phyloP scores from a whole-genome alignment of 345 rosid species.

The Eucalyptus camaldulensis region DNA sequence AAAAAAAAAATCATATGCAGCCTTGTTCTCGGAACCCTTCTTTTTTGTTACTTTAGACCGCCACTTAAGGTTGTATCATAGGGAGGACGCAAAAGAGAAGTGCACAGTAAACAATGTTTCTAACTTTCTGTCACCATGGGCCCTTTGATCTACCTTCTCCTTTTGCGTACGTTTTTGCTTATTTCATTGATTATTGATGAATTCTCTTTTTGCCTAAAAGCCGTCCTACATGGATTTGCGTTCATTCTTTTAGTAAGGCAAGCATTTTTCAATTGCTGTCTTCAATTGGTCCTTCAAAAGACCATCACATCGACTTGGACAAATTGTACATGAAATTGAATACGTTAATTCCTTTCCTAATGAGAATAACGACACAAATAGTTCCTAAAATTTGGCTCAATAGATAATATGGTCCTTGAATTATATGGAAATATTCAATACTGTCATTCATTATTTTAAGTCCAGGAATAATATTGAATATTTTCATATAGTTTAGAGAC shows the following conservation, averaged over 20 bases:
- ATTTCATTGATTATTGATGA: neutral
- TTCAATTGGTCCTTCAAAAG: neutral
- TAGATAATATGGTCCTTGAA: too few species aligned
- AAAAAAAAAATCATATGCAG: too few species aligned
- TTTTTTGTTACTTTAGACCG: neutral
- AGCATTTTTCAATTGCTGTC: neutral
- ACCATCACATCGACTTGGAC: neutral
- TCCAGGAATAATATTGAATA: too few species aligned
- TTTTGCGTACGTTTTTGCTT: too few species aligned
- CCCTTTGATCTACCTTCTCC: too few species aligned
- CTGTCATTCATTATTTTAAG: too few species aligned
- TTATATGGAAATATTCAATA: too few species aligned
- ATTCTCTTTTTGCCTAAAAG: neutral
- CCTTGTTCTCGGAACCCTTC: neutral
- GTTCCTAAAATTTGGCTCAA: too few species aligned
- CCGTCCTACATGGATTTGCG: neutral
- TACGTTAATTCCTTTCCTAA: too few species aligned
- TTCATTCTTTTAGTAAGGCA: neutral
- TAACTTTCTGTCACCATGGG: too few species aligned
- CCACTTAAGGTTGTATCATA: neutral
- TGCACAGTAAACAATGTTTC: neutral
- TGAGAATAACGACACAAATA: too few species aligned
- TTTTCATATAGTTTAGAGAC: too few species aligned
- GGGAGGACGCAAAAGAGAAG: neutral
- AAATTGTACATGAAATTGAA: neutral